Evolutionary conservation across 257 asterid species (phyloP), one percentile per base, ranked within the genome.

Genomic region (Lantana camara): DNA sequence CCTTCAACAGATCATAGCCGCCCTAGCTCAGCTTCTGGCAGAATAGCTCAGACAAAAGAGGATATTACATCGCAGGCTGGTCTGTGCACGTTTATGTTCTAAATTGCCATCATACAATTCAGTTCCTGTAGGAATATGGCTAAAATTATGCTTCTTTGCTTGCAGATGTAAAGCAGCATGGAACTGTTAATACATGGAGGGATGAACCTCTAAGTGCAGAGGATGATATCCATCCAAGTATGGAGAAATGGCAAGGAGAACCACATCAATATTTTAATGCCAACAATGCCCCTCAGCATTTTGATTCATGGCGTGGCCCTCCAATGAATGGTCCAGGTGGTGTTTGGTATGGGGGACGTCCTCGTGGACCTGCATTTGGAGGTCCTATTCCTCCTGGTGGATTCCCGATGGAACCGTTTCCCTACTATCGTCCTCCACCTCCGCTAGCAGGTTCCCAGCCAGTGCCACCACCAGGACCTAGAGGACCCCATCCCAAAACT

Each of bases 281-380:
- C 57, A 82, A 79, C 54, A 37, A 82, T 17, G 78, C 83, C 12
- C 85, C 95, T 66, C 97, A 77, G 59, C 96, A 70, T 65, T 94
- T 84, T 63, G 97, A 90, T 57, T 72, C 85, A 4, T 90, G 97
- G 97, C 92, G 82, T 55, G 95, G 88, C 55, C 93, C 93, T 78
- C 87, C 87, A 19, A 60, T 84, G 83, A 90, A 81, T 74, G 77
- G 77, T 56, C 97, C 87, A 42, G 52, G 88, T 72, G 91, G 86
- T 68, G 82, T 75, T 68, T 90, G 97, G 99, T 85, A 77, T 57
- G 77, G 95, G 72, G 98, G 95, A 32, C 96, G 80, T 52, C 96
- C 90, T 37, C 84, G 81, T 5, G 91, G 89, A 24, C 95, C 99
- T 29, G 75, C 95, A 48, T 86, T 79, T 72, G 89, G 96, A 60